These are phyloP conservation scores for Cercospora zeae-maydis DNA, from an alignment of 2,329 filamentous ascomycete species.

Conservation along the genomic window DNA sequence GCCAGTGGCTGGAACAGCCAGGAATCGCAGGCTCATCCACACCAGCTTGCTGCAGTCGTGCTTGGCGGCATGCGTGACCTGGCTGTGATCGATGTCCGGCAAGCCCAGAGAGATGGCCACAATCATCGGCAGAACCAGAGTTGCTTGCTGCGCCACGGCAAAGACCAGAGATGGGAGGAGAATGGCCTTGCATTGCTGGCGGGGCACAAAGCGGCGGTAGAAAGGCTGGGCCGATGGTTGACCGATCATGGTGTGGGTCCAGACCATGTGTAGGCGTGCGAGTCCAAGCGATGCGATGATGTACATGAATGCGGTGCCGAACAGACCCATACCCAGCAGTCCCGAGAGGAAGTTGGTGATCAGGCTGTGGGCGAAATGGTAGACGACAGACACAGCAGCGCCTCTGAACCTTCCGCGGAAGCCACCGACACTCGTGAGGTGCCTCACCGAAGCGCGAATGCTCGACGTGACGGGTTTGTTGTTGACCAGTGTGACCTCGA, in stretches of 20 bases:
- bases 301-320: constrained; percentile 47
- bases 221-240: constrained; percentile 59
- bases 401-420: constrained; percentile 39
- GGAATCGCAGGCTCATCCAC: constrained; percentile 42
- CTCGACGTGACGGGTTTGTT: constrained; percentile 60
- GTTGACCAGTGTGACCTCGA: constrained; percentile 46
- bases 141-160: constrained; percentile 53
- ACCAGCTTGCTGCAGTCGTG: constrained; percentile 29
- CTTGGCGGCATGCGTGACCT: constrained; percentile 25
- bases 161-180: constrained; percentile 65
- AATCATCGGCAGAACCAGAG: constrained; percentile 49
- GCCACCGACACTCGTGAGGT: constrained; percentile 38
- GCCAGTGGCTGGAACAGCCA: constrained; percentile 38
- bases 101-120: constrained; percentile 49
- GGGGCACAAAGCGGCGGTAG: constrained; percentile 66
- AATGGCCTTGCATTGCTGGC: constrained; percentile 64
- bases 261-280: constrained; percentile 68
- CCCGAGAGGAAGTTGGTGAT: constrained; percentile 29
- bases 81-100: constrained; percentile 33
- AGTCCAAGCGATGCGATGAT: constrained; percentile 59
- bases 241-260: constrained; percentile 84
- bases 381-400: constrained; percentile 34
- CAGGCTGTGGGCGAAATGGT: constrained; percentile 34
- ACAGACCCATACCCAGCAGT: constrained; percentile 46
- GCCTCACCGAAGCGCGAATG: constrained; percentile 56